Evolutionary conservation across 2,329 filamentous ascomycete species (phyloP), one percentile per base, ranked within the genome.

Genomic region (Magnaporthiopsis poae): DNA sequence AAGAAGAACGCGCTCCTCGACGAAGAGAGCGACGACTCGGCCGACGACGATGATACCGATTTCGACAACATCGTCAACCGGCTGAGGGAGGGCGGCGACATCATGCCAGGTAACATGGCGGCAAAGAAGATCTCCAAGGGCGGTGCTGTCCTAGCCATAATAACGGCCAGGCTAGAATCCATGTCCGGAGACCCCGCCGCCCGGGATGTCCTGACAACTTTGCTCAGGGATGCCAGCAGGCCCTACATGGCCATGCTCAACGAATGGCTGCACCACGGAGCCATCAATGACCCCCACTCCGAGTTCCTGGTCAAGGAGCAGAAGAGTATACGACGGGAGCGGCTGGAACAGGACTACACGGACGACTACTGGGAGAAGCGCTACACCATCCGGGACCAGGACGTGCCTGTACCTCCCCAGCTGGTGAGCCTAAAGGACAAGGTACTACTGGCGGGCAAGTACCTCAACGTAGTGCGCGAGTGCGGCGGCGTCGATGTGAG

Each of bases 331-430:
- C 89, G 90, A 67, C 86, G 95, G 60, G 95, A 98, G 75, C 86
- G 91, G 68, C 80, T 99, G 2, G 92, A 98, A 74, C 89, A 96
- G 74, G 95, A 99, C 76, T 99, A 98, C 73, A 99, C 94, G 0
- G 95, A 99, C 75, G 95, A 99, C 74, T 99, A 99, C 77, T 99
- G 95, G 95, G 95, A 99, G 76, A 92, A 96, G 74, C 86, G 95
- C 69, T 99, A 99, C 75, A 98, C 95, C 5, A 90, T 99, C 69
- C 89, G 95, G 68, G 92, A 96, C 68, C 88, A 91, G 63, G 90
- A 96, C 68, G 88, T 98, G 0, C 46, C 46, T n/a, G 63, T 64
- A 7, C 95, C 95, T 3, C 93, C 94, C 11, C 95, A 99, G 74
- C 84, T 99, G 5, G 90, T 95, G 74, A 88, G 86, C 35, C 90